Evolutionary conservation across 2,329 filamentous ascomycete genomes (phyloP).

Genomic region (Graphium sp.): DNA sequence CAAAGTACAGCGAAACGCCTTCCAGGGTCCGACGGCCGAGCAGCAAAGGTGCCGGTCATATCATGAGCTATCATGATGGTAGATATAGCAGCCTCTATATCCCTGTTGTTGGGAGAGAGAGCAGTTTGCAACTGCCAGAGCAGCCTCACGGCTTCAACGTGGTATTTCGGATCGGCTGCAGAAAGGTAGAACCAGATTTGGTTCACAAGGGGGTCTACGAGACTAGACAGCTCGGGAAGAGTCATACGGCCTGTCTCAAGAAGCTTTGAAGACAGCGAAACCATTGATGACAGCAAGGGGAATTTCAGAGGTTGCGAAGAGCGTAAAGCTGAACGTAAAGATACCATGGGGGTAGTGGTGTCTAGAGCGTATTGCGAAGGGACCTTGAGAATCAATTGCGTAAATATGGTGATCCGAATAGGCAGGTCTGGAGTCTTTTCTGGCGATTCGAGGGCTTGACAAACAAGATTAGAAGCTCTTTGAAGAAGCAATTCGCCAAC

Average conservation of each 20-base stretch:
- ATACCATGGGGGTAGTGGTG: conserved; percentile 27
- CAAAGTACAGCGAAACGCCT: conserved; percentile 62
- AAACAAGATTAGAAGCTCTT: conserved; percentile 36
- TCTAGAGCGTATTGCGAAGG: conserved; percentile 23
- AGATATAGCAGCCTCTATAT: conserved; percentile 66
- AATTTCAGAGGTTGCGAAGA: conserved; percentile 25
- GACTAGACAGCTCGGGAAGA: conserved; percentile 32
- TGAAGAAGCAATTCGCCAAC: conserved; percentile 47
- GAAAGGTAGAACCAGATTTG: conserved; percentile 70
- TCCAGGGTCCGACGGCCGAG: conserved; percentile 39
- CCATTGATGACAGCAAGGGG: conserved; percentile 36
- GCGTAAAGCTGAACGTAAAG: conserved; percentile 30
- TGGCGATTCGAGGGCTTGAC: conserved; percentile 23
- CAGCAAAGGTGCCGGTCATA: conserved; percentile 25
- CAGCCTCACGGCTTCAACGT: conserved; percentile 78
- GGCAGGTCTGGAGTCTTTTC: conserved; percentile 29
- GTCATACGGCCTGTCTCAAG: conserved; percentile 35
- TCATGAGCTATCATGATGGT: conserved; percentile 46
- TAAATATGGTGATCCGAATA: conserved; percentile 40
- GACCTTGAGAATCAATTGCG: conserved; percentile 37
- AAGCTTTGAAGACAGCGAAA: conserved; percentile 40
- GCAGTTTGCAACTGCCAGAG: conserved; percentile 73
- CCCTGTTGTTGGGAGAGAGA: conserved; percentile 47
- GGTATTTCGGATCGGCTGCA: conserved; percentile 73
- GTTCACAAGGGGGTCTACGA: conserved; percentile 52